Conservation (phyloP, 305 asterid genomes). For the Caryopteris hybrid region DNA sequence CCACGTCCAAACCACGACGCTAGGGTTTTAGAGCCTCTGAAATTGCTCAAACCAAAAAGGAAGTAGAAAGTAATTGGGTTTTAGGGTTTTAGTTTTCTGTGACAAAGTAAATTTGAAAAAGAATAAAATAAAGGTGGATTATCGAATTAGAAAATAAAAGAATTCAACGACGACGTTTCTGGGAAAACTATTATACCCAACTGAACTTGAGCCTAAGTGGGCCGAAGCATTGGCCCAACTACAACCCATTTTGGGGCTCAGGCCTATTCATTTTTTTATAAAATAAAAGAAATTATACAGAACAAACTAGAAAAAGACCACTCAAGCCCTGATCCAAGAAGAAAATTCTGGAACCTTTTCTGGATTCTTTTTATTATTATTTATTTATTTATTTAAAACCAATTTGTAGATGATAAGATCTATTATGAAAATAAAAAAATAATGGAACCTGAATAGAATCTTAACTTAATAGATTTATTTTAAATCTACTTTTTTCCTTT, state of each 20-base stretch:
- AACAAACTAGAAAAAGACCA: too few relatives aligned
- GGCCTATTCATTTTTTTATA: background rate
- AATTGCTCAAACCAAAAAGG: background rate
- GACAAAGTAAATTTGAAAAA: background rate
- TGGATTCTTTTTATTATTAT: too few relatives aligned
- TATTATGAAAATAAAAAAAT: too few relatives aligned
- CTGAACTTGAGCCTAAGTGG: background rate
- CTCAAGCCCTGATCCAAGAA: too few relatives aligned
- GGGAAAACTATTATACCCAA: background rate
- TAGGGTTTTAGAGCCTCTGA: slow-evolving; percentile 6
- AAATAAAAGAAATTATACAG: too few relatives aligned
- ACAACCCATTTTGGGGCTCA: background rate
- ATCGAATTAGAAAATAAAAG: background rate
- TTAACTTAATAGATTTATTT: too few relatives aligned
- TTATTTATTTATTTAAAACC: too few relatives aligned
- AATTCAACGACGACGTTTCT: background rate
- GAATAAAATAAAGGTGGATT: background rate
- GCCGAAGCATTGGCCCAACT: background rate
- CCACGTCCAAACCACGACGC: slow-evolving; percentile 11
- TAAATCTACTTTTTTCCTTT: too few relatives aligned
- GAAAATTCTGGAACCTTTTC: too few relatives aligned
- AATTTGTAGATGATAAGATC: too few relatives aligned
- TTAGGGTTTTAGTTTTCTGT: background rate
- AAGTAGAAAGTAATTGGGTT: background rate
- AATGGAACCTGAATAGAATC: too few relatives aligned